phyloP scores from a whole-genome alignment of 2,329 filamentous ascomycete species.

The Pezicula neosporulosa region DNA sequence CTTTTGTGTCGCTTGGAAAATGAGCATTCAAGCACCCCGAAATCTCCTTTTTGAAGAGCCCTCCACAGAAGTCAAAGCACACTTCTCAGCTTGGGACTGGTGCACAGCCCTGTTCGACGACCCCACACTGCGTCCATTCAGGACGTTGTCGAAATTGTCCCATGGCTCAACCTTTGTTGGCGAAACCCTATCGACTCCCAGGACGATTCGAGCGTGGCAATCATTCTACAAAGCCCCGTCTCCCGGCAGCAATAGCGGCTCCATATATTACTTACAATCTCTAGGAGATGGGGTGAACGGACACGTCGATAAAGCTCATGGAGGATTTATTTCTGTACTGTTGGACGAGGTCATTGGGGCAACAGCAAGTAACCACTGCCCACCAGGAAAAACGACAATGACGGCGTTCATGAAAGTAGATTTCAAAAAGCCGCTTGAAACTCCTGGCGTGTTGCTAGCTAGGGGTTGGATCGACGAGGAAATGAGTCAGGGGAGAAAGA shows the following conservation, averaged over 20 bases:
- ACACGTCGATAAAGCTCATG: constrained; percentile 48
- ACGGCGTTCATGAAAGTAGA: constrained; percentile 50
- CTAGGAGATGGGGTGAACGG: constrained; percentile 51
- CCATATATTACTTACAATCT: constrained; percentile 4
- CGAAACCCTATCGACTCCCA: not conserved
- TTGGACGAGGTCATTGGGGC: constrained; percentile 49
- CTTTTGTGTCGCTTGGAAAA: not conserved
- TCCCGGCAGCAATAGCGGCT: not conserved
- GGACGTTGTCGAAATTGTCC: not conserved
- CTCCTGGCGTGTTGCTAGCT: constrained; percentile 42
- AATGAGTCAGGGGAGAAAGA: constrained; percentile 48
- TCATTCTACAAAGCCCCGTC: not conserved
- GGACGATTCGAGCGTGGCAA: not conserved
- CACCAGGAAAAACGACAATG: constrained; percentile 7
- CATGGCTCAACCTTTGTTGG: not conserved
- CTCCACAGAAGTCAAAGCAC: not conserved
- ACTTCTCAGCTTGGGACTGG: not conserved
- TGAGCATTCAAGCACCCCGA: not conserved
- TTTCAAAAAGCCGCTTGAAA: constrained; percentile 47
- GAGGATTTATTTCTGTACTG: constrained; percentile 52
- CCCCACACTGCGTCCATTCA: not conserved
- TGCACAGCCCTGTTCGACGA: not conserved
- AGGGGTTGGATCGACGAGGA: constrained; percentile 33
- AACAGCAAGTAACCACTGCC: not conserved
- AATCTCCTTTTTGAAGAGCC: constrained; percentile 9